Percentiles rank a stretch among this genome's conserved stretches.
Conservation (phyloP, 371 early-diverging fungal species). For the Mortierella sp. region DNA sequence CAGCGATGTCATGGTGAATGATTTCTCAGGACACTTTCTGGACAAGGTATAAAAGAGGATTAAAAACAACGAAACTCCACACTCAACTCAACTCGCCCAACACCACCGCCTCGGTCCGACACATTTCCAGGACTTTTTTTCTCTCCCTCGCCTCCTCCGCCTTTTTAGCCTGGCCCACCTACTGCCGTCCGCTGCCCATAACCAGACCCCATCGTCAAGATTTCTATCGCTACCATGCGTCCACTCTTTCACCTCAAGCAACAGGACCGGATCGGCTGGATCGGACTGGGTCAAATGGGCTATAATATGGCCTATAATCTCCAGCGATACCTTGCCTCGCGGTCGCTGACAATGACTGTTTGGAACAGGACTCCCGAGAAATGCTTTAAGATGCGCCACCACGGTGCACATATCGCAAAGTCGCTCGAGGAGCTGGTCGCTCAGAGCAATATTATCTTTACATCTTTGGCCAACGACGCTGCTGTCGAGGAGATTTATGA, state of each 20-base stretch:
- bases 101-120: too few species aligned
- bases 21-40: too few species aligned
- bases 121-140: too few species aligned
- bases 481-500: conserved; percentile 50
- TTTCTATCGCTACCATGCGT: conserved; percentile 3
- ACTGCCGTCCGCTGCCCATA: too few species aligned
- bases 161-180: too few species aligned
- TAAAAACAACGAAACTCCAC: too few species aligned
- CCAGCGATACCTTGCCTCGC: conserved; percentile 35
- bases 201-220: background rate
- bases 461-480: conserved; percentile 45
- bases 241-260: conserved; percentile 27
- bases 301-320: conserved; percentile 50
- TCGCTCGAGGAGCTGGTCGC: conserved; percentile 45
- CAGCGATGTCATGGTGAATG: too few species aligned
- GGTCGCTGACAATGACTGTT: conserved; percentile 34
- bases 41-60: too few species aligned
- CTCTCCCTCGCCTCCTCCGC: too few species aligned
- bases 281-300: conserved; percentile 50
- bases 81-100: too few species aligned
- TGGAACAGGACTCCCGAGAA: conserved; percentile 48
- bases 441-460: conserved; percentile 52
- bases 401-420: conserved; percentile 39
- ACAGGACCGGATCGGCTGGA: conserved; percentile 32
- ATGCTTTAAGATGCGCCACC: conserved; percentile 19